Evolutionary conservation across 805 yeast species (phyloP).

Genomic region (Lachancea fermentati): DNA sequence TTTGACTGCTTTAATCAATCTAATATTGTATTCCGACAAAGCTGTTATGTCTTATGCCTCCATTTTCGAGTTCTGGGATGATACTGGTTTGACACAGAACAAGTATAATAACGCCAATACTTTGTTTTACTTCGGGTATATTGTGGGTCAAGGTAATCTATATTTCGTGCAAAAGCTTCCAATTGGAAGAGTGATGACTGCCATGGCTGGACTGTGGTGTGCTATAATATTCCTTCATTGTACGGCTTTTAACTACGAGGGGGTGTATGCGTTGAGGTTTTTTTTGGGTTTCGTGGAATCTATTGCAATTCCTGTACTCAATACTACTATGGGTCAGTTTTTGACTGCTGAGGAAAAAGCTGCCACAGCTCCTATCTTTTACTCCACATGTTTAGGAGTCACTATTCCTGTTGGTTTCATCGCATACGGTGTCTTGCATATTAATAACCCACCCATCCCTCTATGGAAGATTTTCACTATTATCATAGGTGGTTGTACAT

Average conservation of each 20-base stretch:
- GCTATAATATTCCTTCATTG: slow-evolving; percentile 42
- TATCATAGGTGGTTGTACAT: slow-evolving; percentile 51
- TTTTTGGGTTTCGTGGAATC: slow-evolving; percentile 48
- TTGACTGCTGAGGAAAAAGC: slow-evolving; percentile 45
- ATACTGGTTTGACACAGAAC: slow-evolving; percentile 39
- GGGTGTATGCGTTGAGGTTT: slow-evolving; percentile 43
- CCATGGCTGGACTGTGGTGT: slow-evolving; percentile 40
- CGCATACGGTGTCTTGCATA: slow-evolving; percentile 35
- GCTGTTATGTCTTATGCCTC: slow-evolving; percentile 46
- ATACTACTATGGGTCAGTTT: slow-evolving; percentile 46
- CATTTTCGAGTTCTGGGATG: slow-evolving; percentile 43
- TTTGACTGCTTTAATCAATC: slow-evolving; percentile 36
- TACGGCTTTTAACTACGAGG: slow-evolving; percentile 40
- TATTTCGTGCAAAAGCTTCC: slow-evolving; percentile 41
- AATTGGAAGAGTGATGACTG: slow-evolving; percentile 36
- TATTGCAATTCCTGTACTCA: slow-evolving; percentile 39
- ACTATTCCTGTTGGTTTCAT: slow-evolving; percentile 50
- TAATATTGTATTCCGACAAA: slow-evolving; percentile 46
- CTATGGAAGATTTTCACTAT: slow-evolving; percentile 53
- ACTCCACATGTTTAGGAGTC: slow-evolving; percentile 45
- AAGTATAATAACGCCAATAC: slow-evolving; percentile 46
- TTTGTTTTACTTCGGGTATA: slow-evolving; percentile 47
- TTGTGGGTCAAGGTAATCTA: slow-evolving; percentile 43
- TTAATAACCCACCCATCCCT: slow-evolving; percentile 24
- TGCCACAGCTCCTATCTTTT: slow-evolving; percentile 49